phyloP scores from a whole-genome alignment of 2,329 filamentous ascomycete genomes.

The Sporothrix humicola region DNA sequence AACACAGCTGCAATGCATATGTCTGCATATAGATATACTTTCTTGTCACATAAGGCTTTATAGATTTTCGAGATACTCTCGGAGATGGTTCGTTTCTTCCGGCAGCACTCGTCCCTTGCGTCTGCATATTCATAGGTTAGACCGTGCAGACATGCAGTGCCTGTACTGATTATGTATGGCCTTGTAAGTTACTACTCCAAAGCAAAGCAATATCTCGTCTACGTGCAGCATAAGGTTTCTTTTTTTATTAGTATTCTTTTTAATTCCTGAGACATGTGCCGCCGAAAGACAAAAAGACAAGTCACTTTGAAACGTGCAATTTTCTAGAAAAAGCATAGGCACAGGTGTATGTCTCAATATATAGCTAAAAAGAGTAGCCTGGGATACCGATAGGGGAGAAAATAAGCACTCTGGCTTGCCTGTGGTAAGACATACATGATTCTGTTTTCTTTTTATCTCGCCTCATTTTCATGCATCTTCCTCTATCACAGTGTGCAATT shows the following conservation, averaged over 20 bases:
- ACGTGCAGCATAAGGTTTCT: too few relatives aligned
- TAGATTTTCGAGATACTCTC: background rate
- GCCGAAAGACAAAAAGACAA: too few relatives aligned
- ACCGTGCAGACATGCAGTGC: background rate
- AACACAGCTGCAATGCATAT: too few relatives aligned
- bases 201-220: background rate
- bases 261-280: too few relatives aligned
- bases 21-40: background rate
- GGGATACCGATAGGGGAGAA: too few relatives aligned
- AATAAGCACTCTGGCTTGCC: background rate
- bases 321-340: background rate
- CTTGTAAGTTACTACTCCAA: background rate
- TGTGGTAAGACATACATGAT: background rate
- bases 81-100: background rate
- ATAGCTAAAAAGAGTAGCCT: background rate
- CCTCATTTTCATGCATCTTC: background rate
- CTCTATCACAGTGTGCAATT: background rate
- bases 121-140: slow-evolving; percentile 4
- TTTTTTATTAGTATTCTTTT: too few relatives aligned
- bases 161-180: background rate
- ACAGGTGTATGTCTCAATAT: background rate
- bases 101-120: slow-evolving; percentile 13
- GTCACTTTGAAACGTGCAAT: background rate
- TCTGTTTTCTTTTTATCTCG: background rate
- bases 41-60: background rate